These are phyloP conservation scores for Pseudomonodictys pantanalensis DNA, from an alignment of 495 filamentous ascomycete species.

Conservation along the genomic window DNA sequence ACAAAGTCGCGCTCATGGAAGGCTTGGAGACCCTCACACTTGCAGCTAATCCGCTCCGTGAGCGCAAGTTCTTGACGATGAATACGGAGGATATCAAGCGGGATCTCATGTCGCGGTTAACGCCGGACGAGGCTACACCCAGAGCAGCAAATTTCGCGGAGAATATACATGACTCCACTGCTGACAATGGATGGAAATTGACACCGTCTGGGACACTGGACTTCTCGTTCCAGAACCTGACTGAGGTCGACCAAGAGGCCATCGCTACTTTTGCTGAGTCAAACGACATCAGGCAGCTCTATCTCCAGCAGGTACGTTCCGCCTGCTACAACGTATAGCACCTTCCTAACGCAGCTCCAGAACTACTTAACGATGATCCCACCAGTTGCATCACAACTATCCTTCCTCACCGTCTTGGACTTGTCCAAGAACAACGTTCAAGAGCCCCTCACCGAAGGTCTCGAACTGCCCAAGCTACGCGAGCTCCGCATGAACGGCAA, in stretches of 20 bases:
- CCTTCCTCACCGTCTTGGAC: constrained; percentile 69
- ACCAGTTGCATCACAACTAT: constrained; percentile 60
- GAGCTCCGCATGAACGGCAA: constrained; percentile 72
- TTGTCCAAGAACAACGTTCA: constrained; percentile 76
- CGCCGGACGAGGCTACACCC: constrained; percentile 47
- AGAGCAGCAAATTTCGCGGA: constrained; percentile 7
- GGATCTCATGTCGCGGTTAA: constrained; percentile 66
- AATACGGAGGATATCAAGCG: constrained; percentile 77
- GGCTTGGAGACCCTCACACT: constrained; percentile 68
- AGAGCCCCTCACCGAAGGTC: constrained; percentile 55
- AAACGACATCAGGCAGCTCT: constrained; percentile 55
- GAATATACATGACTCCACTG: not conserved
- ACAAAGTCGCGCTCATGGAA: constrained; percentile 77
- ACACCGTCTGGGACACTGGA: constrained; percentile 35
- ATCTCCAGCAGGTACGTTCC: no score
- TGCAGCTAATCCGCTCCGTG: constrained; percentile 80
- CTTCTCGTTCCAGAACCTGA: constrained; percentile 43
- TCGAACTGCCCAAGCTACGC: constrained; percentile 69
- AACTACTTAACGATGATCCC: constrained; percentile 74
- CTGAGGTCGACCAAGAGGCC: constrained; percentile 49
- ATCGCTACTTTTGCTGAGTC: constrained; percentile 46
- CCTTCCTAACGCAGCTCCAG: no score
- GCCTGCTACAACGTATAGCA: no score
- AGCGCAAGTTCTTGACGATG: constrained; percentile 79
- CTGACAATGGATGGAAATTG: constrained; percentile 30